Conservation (phyloP, 2,329 filamentous ascomycete genomes). For the Penicillium griseofulvum region DNA sequence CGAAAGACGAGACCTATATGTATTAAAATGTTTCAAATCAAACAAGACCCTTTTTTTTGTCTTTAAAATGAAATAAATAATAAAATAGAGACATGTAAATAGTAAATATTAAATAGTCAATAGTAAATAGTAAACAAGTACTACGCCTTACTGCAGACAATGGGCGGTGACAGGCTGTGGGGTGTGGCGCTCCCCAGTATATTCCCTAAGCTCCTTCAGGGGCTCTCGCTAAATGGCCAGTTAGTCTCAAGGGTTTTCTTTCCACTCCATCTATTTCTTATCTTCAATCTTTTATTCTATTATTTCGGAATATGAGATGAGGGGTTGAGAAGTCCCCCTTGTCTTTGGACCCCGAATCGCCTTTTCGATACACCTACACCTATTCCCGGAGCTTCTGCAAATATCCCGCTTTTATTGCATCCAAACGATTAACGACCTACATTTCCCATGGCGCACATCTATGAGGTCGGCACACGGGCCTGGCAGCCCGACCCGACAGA, state of each 20-base stretch:
- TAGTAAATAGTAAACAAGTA: neutral
- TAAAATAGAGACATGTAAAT: neutral
- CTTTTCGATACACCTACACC: conserved; percentile 7
- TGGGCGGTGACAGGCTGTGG: conserved; percentile 28
- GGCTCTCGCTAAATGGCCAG: conserved; percentile 30
- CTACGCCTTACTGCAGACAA: neutral
- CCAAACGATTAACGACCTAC: conserved; percentile 5
- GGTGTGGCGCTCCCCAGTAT: conserved; percentile 25
- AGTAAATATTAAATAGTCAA: too few species aligned
- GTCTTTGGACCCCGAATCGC: conserved; percentile 24
- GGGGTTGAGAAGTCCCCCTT: conserved; percentile 23
- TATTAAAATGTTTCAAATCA: neutral
- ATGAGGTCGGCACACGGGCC: conserved; percentile 93
- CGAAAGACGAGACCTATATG: neutral
- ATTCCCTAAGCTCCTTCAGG: conserved; percentile 27
- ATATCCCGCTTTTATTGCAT: conserved; percentile 10
- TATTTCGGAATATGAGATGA: conserved; percentile 27
- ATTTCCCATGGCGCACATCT: conserved; percentile 76
- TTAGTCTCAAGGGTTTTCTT: conserved; percentile 20
- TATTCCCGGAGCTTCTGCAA: conserved; percentile 9
- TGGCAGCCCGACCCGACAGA: conserved; percentile 97
- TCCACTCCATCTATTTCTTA: conserved; percentile 8
- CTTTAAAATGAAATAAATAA: neutral
- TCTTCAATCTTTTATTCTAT: conserved; percentile 17
- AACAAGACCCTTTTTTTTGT: neutral